Base-by-base conservation (phyloP, 2,329 filamentous ascomycete species). In the Pseudocercospora macadamiae region DNA sequence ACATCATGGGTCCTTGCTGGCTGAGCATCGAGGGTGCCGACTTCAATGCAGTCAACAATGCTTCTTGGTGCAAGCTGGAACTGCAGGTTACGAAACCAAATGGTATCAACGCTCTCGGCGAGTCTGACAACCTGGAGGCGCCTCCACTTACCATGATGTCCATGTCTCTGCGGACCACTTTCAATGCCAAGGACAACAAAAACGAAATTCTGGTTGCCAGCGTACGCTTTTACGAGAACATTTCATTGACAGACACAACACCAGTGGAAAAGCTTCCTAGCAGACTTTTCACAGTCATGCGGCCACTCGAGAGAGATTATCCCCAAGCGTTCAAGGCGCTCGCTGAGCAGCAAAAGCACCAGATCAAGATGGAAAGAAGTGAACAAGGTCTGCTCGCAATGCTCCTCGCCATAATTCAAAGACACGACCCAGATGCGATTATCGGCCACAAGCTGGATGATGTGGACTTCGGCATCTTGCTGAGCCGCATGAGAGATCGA, bases 1-100 rank as follows among this genome's bases (percentile, higher is more conserved):
- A 96, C 71, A 90, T 99, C 68, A 99, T 97, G 93, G 95, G 95
- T 1, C 95, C 95, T 26, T 97, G 95, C 74, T 99, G 95, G 95
- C 83, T 99, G 45, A 93, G 89, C 71, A 95, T 99, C 55, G 84
- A 92, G 65, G 88, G 89, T 65, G 90, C 90, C 26, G 88, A 97
- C 73, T 97, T 96, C 72, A 83, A 84, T 16, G 82, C 89, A 4
- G 82, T 97, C 66, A 93, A 91, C 75, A 97, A 97, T 68, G 90
- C 92, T 9, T 99, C 95, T 0, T 95, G 96, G 84, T 97, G 95
- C 81, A 97, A 97, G 76, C 85, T 99, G 9, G 95, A 99, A 75
- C 87, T 96, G 49, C 84, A 89, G 67, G 89, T 92, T 47, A 83
- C 85, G 32, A 89, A 92, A 62, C 93, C 95, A 1, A 87, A 89